These are phyloP conservation scores for Solanum chmielewskii DNA, from an alignment of 257 asterid species.

Conservation along the genomic window DNA sequence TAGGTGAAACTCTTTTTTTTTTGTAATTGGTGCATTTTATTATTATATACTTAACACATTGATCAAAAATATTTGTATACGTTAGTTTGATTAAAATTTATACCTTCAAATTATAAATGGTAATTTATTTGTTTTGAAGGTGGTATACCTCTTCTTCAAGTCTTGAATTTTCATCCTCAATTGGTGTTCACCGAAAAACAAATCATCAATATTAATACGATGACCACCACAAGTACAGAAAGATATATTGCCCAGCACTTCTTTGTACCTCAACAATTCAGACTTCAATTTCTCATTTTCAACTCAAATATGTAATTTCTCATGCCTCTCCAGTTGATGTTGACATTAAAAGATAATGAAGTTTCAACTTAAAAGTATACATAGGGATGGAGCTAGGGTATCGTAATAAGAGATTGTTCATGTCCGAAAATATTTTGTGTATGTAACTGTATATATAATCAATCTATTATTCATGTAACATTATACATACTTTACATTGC, in stretches of 20 bases:
- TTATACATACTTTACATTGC: too few relatives aligned
- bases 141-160: too few relatives aligned
- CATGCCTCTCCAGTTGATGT: not conserved
- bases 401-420: not conserved
- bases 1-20: too few relatives aligned
- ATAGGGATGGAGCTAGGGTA: not conserved
- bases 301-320: not conserved
- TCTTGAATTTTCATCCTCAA: not conserved
- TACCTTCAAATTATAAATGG: too few relatives aligned
- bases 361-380: not conserved
- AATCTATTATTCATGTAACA: too few relatives aligned
- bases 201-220: not conserved
- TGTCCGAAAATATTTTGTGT: not conserved
- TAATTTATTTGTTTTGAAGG: too few relatives aligned
- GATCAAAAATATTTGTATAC: too few relatives aligned
- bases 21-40: too few relatives aligned
- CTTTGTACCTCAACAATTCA: not conserved
- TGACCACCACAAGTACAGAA: not conserved
- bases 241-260: not conserved
- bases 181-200: not conserved
- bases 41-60: too few relatives aligned
- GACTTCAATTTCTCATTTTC: slow-evolving; percentile 6
- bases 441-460: too few relatives aligned
- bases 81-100: too few relatives aligned
- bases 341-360: not conserved